Percentiles rank a stretch among this genome's conserved stretches.
phyloP scores from a whole-genome alignment of 2,329 filamentous ascomycete species.

The Oidium heveae region DNA sequence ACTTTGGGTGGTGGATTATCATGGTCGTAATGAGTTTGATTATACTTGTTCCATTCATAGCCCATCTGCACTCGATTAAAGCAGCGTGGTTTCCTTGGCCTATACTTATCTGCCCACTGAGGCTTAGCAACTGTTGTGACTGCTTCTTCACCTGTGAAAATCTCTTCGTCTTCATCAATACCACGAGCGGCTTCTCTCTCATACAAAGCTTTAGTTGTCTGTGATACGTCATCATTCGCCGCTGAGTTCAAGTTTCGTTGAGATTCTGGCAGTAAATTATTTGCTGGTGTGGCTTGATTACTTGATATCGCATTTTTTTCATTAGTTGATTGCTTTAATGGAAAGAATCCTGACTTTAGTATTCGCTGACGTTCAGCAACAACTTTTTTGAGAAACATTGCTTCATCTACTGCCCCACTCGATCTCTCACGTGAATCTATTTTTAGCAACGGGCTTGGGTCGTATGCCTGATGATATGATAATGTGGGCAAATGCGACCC shows the following conservation, averaged over 20 bases:
- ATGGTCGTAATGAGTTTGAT: slow-evolving; percentile 97
- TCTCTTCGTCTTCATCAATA: slow-evolving; percentile 80
- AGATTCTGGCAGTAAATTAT: slow-evolving; percentile 22
- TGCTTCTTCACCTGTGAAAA: slow-evolving; percentile 75
- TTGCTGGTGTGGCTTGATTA: slow-evolving; percentile 10
- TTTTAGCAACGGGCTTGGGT: slow-evolving; percentile 41
- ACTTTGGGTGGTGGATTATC: slow-evolving; percentile 96
- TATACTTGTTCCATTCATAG: slow-evolving; percentile 99
- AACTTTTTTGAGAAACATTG: slow-evolving; percentile 29
- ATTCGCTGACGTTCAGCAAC: slow-evolving; percentile 33
- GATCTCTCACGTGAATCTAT: slow-evolving; percentile 36
- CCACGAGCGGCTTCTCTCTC: slow-evolving; percentile 82
- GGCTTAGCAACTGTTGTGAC: slow-evolving; percentile 39
- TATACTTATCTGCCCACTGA: slow-evolving; percentile 63
- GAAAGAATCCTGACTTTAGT: slow-evolving; percentile 40
- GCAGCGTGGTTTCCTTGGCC: slow-evolving; percentile 77
- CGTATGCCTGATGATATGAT: slow-evolving; percentile 21
- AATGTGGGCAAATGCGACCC: slow-evolving; percentile 11
- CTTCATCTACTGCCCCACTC: slow-evolving; percentile 30
- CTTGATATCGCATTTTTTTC: slow-evolving; percentile 15
- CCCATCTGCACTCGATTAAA: slow-evolving; percentile 98
- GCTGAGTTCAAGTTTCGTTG: slow-evolving; percentile 39
- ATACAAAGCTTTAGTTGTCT: slow-evolving; percentile 69
- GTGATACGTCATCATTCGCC: slow-evolving; percentile 56
- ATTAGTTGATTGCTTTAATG: slow-evolving; percentile 22